Percentiles rank a stretch among this genome's conserved stretches.
phyloP scores from a whole-genome alignment of 108 stramenopile species.

The Hondaea fermentalgiana region DNA sequence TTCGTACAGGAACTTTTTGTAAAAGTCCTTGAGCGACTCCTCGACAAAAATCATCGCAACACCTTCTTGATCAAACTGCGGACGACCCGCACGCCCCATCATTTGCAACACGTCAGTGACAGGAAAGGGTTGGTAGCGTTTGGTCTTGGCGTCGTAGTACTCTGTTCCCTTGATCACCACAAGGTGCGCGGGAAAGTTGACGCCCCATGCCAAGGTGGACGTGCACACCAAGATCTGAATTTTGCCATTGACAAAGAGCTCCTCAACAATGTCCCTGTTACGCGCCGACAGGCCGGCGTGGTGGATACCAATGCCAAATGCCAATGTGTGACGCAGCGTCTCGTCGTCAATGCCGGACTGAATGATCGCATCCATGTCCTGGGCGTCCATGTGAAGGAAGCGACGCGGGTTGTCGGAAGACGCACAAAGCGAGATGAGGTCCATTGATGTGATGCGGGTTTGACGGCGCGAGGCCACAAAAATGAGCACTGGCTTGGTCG shows the following conservation, averaged over 20 bases:
- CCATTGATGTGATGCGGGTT: slow-evolving; percentile 91
- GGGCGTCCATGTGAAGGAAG: slow-evolving; percentile 61
- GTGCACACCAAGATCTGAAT: slow-evolving; percentile 87
- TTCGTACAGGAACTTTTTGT: slow-evolving; percentile 89
- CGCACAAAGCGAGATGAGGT: slow-evolving; percentile 47
- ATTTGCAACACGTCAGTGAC: slow-evolving; percentile 98
- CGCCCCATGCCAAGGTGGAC: slow-evolving; percentile 85
- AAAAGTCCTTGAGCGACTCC: slow-evolving; percentile 89
- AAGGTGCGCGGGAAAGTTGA: slow-evolving; percentile 88
- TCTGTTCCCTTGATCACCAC: slow-evolving; percentile 96
- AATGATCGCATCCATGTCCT: slow-evolving; percentile 62
- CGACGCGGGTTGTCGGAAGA: slow-evolving; percentile 37
- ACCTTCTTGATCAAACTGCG: slow-evolving; percentile 85
- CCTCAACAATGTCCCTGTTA: slow-evolving; percentile 78
- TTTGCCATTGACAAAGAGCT: slow-evolving; percentile 70
- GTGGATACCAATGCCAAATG: slow-evolving; percentile 94
- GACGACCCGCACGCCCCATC: slow-evolving; percentile 95
- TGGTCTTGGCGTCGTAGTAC: slow-evolving; percentile 86
- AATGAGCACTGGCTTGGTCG: slow-evolving; percentile 79
- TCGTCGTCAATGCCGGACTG: slow-evolving; percentile 64
- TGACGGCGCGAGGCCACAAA: slow-evolving; percentile 76
- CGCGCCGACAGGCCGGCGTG: slow-evolving; percentile 70
- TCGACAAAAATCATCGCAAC: slow-evolving; percentile 86
- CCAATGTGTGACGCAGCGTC: slow-evolving; percentile 80
- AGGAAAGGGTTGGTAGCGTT: slow-evolving; percentile 92